Evolutionary conservation across 129 eudicot genomes (phyloP), one percentile per base, ranked within the genome.

Genomic region (Apium graveolens): DNA sequence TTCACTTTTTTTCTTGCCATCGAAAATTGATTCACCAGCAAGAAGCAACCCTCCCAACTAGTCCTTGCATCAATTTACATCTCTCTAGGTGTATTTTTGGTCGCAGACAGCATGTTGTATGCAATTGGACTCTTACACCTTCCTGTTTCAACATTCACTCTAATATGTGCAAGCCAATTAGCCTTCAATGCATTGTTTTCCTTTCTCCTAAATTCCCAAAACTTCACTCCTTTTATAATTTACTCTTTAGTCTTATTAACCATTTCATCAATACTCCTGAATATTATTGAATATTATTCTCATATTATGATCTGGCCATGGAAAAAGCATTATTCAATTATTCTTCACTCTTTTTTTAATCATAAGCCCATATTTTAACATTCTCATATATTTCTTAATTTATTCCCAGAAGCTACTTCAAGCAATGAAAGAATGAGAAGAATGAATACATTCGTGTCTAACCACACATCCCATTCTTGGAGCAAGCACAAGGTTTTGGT

Each of bases 121-220:
- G 74, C 85, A 7, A 7, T 77, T 11, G 85, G 91, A 5, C 84
- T 86, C 7, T 35, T 48, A 74, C 78, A 86, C 70, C 82, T 83
- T 27, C 83, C 86, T 3, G 84, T 82, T 51, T 82, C 89, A 17
- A 80, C 82, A 7, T 86, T 51, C 76, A 76, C 89, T 48, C 82
- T 86, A 60, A 68, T 86, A n/a, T 69, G 82, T 39, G 85, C 89
- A 21, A 83, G 34, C 29, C 82, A 83, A 34, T 69, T 86, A 41
- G 86, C 69, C 42, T 86, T 86, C 83, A 86, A 83, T 39, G 89
- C 86, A 21, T 10, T 86, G 39, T 86, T 80, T 68, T 74, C 89
- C 35, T 86, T 26, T 73, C 78, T 86, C 81, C 79, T 86, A 14
- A 83, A 86, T 44, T 80, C 84, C 5, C 86, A 83, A 51, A 83